Base-by-base conservation (phyloP, 495 filamentous ascomycete species). In the Podospora fimiseda region DNA sequence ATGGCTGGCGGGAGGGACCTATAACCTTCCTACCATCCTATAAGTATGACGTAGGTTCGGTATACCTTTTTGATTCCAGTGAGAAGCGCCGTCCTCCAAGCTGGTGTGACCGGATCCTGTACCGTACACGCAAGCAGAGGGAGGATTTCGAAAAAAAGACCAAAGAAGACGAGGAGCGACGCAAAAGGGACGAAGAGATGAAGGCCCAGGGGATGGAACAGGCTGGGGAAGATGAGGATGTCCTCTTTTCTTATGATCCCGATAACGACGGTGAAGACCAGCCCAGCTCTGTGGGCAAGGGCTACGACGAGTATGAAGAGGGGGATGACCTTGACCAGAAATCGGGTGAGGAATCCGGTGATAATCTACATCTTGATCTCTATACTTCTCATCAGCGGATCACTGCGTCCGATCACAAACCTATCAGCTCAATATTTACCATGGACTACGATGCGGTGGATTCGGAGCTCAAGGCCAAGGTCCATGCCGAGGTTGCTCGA, bases 71-170 rank as follows among this genome's bases (percentile, higher is more conserved):
- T 64, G 94, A 99, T 70, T 87, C 90, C 0, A 95, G 89, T 54
- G 94, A 96, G 59, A 99, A 97, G 74, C 81, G 84, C 46, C 77
- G 94, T 45, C 85, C 86, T 13, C 94, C 94, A 3, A 95, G 90
- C 64, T 99, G 92, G 92, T 99, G 94, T 65, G 94, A 99, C 68
- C 84, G 94, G n/a, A 90, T 99, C 42, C 70, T 99, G 0, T 99
- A 80, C 60, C 80, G 91, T 30, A 88, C 88, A 1, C 80, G 85
- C 36, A 80, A 74, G 46, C 86, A 90, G 57, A 83, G 76, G 51
- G 64, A 84, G 3, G 77, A 74, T n/a, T 88, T 91, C 60, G 82
- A 91, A n/a, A 72, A 70, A 47, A 84, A 80, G 51, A 62, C 77
- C 2, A 72, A 75, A 48, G 85, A 90, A 52, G 77, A 84, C 47